These are phyloP conservation scores for Gracilaria domingensis DNA, from an alignment of 23 red algal genomes.

Conservation along the genomic window DNA sequence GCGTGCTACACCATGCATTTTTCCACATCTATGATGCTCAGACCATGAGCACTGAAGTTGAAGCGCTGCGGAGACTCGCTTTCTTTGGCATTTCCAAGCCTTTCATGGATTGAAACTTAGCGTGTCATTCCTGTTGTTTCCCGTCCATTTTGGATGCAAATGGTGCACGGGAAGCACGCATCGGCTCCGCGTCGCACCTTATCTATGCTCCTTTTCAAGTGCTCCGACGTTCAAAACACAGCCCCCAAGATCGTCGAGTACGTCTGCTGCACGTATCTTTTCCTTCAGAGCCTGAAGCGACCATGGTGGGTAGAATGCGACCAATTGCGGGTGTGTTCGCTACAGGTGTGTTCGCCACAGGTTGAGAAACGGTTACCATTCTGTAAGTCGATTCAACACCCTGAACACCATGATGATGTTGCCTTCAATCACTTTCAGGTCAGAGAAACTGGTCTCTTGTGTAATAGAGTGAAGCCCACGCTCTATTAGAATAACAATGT, in stretches of 20 bases:
- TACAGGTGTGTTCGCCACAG: neutral
- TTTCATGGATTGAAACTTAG: constrained; percentile 32
- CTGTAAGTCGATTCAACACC: neutral
- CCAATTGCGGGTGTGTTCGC: neutral
- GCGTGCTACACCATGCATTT: constrained; percentile 4
- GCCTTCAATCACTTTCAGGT: neutral
- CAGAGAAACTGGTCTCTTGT: neutral
- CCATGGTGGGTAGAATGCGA: neutral
- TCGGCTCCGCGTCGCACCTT: neutral
- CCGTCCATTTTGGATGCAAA: neutral
- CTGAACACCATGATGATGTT: neutral
- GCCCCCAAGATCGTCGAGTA: constrained; percentile 4
- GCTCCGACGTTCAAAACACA: constrained; percentile 4
- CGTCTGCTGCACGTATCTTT: neutral
- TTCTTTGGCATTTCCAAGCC: constrained; percentile 27
- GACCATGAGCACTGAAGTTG: neutral
- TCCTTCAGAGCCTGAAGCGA: neutral
- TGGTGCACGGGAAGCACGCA: neutral
- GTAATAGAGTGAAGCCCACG: no score
- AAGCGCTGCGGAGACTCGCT: neutral
- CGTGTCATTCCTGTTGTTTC: neutral
- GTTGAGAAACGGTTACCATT: neutral
- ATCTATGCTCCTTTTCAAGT: neutral
- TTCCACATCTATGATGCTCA: neutral
- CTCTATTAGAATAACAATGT: no score